These are phyloP conservation scores for Metschnikowia lachancei DNA, from an alignment of 805 yeast genomes.

Conservation along the genomic window DNA sequence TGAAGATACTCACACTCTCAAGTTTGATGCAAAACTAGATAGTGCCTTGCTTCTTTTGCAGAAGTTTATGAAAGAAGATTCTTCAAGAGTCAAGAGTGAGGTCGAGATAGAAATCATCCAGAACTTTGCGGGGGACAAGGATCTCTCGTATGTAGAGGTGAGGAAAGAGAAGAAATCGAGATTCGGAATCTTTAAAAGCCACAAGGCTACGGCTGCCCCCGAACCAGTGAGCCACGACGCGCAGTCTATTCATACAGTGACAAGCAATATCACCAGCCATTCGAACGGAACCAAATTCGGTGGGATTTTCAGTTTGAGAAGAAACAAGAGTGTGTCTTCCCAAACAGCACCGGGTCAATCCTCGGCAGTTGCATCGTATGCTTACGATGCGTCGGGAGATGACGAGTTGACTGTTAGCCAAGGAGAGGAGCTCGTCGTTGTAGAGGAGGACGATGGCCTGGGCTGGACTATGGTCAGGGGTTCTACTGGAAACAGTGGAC, in stretches of 20 bases:
- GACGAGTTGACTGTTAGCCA: constrained; percentile 67
- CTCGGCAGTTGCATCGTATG: constrained; percentile 56
- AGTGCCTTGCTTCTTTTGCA: constrained; percentile 53
- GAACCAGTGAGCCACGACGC: constrained; percentile 21
- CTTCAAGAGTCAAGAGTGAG: constrained; percentile 67
- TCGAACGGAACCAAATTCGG: constrained; percentile 21
- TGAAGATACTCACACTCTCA: constrained; percentile 41
- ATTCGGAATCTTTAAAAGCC: constrained; percentile 51
- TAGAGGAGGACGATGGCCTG: constrained; percentile 77
- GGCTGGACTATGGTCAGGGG: constrained; percentile 78
- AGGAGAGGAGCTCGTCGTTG: constrained; percentile 59
- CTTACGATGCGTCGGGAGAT: constrained; percentile 63
- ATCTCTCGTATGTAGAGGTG: constrained; percentile 56
- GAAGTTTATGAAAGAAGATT: constrained; percentile 70
- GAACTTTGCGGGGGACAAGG: constrained; percentile 74
- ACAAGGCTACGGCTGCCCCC: constrained; percentile 14
- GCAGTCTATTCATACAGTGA: constrained; percentile 36
- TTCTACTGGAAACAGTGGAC: constrained; percentile 54
- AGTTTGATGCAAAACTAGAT: constrained; percentile 53
- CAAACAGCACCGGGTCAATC: constrained; percentile 19
- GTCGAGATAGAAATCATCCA: constrained; percentile 91
- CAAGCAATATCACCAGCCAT: constrained; percentile 30
- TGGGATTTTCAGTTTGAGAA: constrained; percentile 38
- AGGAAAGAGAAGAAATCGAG: constrained; percentile 53
- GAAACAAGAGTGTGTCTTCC: constrained; percentile 29